Conservation (phyloP, 1,284 basidiomycete genomes). For the Rhodotorula sp. region DNA sequence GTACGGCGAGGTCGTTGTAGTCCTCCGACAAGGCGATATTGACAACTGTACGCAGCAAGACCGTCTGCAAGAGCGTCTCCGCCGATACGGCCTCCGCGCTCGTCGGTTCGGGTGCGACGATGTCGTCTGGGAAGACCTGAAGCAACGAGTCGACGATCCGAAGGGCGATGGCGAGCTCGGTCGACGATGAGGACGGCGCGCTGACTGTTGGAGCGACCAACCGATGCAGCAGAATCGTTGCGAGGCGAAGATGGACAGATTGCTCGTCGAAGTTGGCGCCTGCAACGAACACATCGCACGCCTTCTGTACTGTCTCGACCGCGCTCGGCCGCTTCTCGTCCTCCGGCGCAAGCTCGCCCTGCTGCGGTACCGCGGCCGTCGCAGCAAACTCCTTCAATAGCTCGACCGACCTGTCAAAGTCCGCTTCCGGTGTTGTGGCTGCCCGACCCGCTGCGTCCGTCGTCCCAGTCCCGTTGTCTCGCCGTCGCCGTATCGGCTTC, state of each 20-base stretch:
- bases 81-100: not conserved
- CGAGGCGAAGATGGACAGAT: not conserved
- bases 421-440: not conserved
- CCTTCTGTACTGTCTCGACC: not conserved
- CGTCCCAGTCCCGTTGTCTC: not conserved
- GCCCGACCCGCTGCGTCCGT: not conserved
- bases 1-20: not conserved
- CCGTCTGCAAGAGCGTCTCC: not conserved
- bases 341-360: not conserved
- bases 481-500: no score
- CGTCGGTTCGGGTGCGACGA: slow-evolving; percentile 10
- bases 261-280: not conserved
- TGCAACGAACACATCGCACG: not conserved
- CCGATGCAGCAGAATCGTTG: slow-evolving; percentile 12
- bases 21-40: not conserved
- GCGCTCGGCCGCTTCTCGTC: not conserved
- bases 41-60: slow-evolving; percentile 18
- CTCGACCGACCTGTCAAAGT: not conserved
- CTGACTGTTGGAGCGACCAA: not conserved
- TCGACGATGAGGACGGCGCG: not conserved
- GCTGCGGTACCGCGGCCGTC: not conserved
- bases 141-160: slow-evolving; percentile 7
- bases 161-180: slow-evolving; percentile 7
- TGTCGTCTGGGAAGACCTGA: slow-evolving; percentile 9
- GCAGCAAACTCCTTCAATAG: not conserved